Base-by-base conservation (phyloP, 2,329 filamentous ascomycete genomes). In the Phoma sp. region DNA sequence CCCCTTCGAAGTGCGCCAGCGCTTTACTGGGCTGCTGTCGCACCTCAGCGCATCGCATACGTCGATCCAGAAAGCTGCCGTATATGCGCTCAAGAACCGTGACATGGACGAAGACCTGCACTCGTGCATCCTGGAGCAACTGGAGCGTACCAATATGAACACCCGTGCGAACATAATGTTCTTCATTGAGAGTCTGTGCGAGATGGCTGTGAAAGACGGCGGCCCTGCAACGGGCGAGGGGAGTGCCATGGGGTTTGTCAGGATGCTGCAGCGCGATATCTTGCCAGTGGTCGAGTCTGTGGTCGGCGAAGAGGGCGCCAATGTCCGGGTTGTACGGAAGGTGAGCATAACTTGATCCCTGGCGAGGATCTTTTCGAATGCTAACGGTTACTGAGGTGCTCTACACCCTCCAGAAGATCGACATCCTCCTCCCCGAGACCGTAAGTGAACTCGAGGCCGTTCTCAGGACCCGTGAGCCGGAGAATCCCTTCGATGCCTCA, bases 121-220 rank as follows among this genome's bases (percentile, higher is more conserved):
- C 75, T 96, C 90, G 18, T 99, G 96, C 77, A 98, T 99, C 67
- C 78, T 99, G 38, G 95, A 99, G 77, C 93, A 98, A 75, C 83
- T 99, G 27, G 93, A 98, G 75, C 84, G 86, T 85, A 96, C 91
- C 64, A 93, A 90, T 63, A 96, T 99, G 89, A 99, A 99, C 77
- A 96, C 89, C 46, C 85, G 93, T 57, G 96, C 95, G 55, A 99
- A 99, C 73, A 98, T 99, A 74, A 96, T 99, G 89, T 99, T 96
- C 77, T 99, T 99, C 76, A 89, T 99, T 70, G 93, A 98, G 70
- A 89, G 93, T 65, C 90, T 99, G 64, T 90, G 96, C 71, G 93
- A 98, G 71, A 83, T 91, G 77, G 90, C 91, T 22, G 83, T 86
- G 59, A 89, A 87, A 62, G 90, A 91, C 62, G 85, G 86, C 59